These are phyloP conservation scores for Colletotrichum spaethianum DNA, from an alignment of 2,329 filamentous ascomycete species.

Conservation along the genomic window DNA sequence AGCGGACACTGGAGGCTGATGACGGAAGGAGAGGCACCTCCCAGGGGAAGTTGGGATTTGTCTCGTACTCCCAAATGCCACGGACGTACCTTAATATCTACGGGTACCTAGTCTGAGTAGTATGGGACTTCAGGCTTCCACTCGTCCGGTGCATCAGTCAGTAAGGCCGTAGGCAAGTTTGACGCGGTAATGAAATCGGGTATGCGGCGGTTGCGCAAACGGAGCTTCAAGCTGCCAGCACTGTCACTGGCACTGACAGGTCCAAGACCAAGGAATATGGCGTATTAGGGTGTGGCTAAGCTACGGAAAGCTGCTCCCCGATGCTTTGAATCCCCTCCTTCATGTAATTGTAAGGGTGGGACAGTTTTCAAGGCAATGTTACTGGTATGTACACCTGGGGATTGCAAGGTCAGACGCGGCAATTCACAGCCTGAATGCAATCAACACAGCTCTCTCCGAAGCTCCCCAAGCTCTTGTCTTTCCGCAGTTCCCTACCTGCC, in stretches of 20 bases:
- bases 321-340: neutral
- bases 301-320: neutral
- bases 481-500: neutral
- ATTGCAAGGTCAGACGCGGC: constrained; percentile 6
- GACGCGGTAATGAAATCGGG: neutral
- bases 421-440: constrained; percentile 8
- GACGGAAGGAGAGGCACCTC: neutral
- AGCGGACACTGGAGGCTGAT: neutral
- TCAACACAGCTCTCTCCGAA: constrained; percentile 6
- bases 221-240: neutral
- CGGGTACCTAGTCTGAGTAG: neutral
- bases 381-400: neutral
- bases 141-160: neutral
- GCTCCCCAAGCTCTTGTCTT: constrained; percentile 5
- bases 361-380: neutral
- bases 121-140: neutral
- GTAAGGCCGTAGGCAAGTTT: neutral
- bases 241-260: constrained; percentile 1
- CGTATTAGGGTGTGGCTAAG: neutral
- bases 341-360: neutral
- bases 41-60: neutral
- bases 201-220: neutral
- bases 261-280: neutral
- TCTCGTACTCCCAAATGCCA: neutral
- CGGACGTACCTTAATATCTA: neutral